Evolutionary conservation across 2,329 filamentous ascomycete genomes (phyloP).

Genomic region (Phialophora expanda): DNA sequence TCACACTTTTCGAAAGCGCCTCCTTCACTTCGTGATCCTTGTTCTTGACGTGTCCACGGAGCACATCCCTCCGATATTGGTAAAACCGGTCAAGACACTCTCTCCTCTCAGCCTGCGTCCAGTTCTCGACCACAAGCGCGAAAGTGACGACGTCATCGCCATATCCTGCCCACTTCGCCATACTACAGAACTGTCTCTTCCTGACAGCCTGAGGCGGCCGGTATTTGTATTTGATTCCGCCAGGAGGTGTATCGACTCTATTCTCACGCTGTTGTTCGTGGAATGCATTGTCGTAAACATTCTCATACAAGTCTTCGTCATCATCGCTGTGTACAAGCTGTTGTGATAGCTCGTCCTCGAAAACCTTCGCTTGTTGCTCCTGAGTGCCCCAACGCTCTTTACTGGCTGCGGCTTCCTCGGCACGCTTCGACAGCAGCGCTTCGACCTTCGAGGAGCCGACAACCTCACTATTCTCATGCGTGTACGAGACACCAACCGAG

Average conservation of each 20-base stretch:
- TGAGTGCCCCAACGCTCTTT: conserved; percentile 22
- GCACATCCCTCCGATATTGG: conserved; percentile 63
- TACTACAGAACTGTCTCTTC: conserved; percentile 84
- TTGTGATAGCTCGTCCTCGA: conserved; percentile 31
- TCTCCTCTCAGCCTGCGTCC: conserved; percentile 82
- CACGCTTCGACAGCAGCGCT: conserved; percentile 76
- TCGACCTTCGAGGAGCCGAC: conserved; percentile 93
- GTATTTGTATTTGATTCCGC: conserved; percentile 62
- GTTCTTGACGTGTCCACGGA: conserved; percentile 41
- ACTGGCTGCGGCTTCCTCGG: conserved; percentile 56
- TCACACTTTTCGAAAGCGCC: conserved; percentile 1
- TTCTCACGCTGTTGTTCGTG: conserved; percentile 3
- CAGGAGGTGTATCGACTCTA: conserved; percentile 41
- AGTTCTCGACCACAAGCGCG: conserved; percentile 85
- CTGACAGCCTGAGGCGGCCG: conserved; percentile 76
- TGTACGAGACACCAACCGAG: conserved; percentile 88
- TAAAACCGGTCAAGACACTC: conserved; percentile 84
- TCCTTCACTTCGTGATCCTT: conserved; percentile 13
- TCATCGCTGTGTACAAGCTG: conserved; percentile 1
- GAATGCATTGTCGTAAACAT: conserved; percentile 15
- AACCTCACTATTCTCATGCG: conserved; percentile 94
- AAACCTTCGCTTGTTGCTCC: conserved; percentile 36
- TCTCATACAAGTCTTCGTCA: conserved; percentile 2
- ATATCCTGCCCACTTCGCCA: conserved; percentile 82
- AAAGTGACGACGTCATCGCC: conserved; percentile 74